A percentile compares a stretch with the other conserved stretches of the same genome.
Conservation (phyloP, 129 eudicot genomes). For the Flaveria trinervia region DNA sequence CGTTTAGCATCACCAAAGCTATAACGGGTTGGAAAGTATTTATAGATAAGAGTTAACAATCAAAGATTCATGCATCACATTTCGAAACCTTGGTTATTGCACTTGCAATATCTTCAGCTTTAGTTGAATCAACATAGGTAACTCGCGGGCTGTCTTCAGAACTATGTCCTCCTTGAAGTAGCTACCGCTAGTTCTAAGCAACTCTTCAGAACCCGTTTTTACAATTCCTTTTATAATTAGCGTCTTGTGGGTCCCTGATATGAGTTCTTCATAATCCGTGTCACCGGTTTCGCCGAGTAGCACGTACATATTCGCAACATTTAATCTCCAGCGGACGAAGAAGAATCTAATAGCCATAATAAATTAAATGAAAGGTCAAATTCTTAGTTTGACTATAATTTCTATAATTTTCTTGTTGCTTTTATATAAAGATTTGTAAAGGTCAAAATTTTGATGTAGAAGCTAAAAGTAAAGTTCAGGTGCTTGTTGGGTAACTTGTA, state of each 20-base stretch:
- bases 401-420: slow-evolving; percentile 1
- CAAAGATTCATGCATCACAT: slow-evolving; percentile 40
- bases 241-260: slow-evolving; percentile 86
- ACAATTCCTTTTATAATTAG: slow-evolving; percentile 75
- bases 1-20: slow-evolving; percentile 15
- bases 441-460: no score
- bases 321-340: slow-evolving; percentile 89
- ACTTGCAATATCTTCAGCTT: slow-evolving; percentile 60
- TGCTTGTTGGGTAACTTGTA: neutral
- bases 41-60: slow-evolving; percentile 9
- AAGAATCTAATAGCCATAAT: slow-evolving; percentile 51
- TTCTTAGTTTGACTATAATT: slow-evolving; percentile 8
- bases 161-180: slow-evolving; percentile 74
- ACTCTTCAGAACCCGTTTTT: slow-evolving; percentile 69
- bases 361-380: neutral
- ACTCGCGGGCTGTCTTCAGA: slow-evolving; percentile 65
- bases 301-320: slow-evolving; percentile 85
- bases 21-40: slow-evolving; percentile 3
- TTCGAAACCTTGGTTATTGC: slow-evolving; percentile 53
- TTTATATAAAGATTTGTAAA: neutral
- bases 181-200: slow-evolving; percentile 74
- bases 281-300: slow-evolving; percentile 93
- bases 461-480: no score
- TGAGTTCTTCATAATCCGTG: slow-evolving; percentile 85
- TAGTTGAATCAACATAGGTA: slow-evolving; percentile 42